Evolutionary conservation across 2,329 filamentous ascomycete species (phyloP), one percentile per base, ranked within the genome.

Genomic region (Colletotrichum nymphaeae): DNA sequence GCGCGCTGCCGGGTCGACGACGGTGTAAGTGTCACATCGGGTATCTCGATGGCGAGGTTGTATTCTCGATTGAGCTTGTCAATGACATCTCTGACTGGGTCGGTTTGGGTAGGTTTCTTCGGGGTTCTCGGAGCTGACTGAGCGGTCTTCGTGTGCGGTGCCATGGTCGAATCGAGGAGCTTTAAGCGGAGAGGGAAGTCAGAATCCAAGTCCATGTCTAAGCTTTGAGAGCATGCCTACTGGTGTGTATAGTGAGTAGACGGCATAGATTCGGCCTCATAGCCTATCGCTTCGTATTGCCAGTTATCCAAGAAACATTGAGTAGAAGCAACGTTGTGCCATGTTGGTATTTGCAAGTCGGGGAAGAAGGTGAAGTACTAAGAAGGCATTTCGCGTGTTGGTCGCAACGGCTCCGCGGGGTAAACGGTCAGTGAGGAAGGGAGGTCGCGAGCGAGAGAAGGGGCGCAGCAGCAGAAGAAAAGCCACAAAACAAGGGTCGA

Each of bases 21-120:
- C 14, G 73, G 65, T 16, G 73, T 62, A 1, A 67, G 42, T 19
- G 56, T 67, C 4, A n/a, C 37, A 24, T 74, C 55, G 0, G 58
- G 26, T n/a, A 58, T 16, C 16, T 73, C 59, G 32, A 75, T 73
- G 24, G 69, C 67, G 22, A 57, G 28, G 2, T 66, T 72, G 28
- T 68, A 72, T n/a, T 72, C 63, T 37, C 35, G 52, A 26, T 74
- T 69, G 12, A 58, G 35, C 49, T 49, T 75, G 75, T 76, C 76
- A 14, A 65, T 53, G 24, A 55, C 42, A 16, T 67, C 46, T 22
- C 14, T 19, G 22, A 63, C 37, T 24, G 3, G 53, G 19, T 65
- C 60, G 60, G 7, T 52, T 4, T 64, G 59, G 4, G 16, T 69
- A 1, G 55, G 35, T 28, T 65, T 73, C 28, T 7, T 64, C 2